Base-by-base conservation (phyloP, 2,329 filamentous ascomycete genomes). In the Fusarium bulbicola region DNA sequence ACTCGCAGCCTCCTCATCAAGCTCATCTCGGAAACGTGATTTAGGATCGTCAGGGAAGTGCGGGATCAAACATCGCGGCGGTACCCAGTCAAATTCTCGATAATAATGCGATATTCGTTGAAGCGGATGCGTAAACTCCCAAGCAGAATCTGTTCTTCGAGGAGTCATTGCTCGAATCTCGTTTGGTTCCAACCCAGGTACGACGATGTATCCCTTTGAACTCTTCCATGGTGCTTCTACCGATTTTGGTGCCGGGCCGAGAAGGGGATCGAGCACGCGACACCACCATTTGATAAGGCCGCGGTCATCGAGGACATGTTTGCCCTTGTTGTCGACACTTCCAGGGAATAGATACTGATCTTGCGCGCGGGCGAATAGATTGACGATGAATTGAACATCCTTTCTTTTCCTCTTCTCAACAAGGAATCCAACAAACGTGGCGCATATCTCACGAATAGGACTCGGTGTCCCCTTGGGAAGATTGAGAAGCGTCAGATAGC, bases 271-370 rank as follows among this genome's bases (percentile, higher is more conserved):
- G 18, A 98, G 84, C 16, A 95, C 93, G 21, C 90, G 92, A 79
- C 95, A 97, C 96, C 96, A 99, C 96, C 96, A 99, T 77, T 92
- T 94, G 26, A 99, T 93, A 58, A 99, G 85, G 1, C 93, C 94
- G 37, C 95, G 88, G 77, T 99, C 96, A 77, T 97, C 94, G 14
- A 98, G 85, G 0, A 99, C 92, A 84, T 99, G 96, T 80, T 99
- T 99, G 6, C 89, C 89, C 24, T 83, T 82, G 80, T 98, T 95
- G 68, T 97, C 92, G 43, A 95, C 90, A 78, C 95, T 98, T 1
- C 94, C 94, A 0, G 96, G 95, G 79, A 98, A 99, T 20, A 99
- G 88, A 76, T 99, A 99, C 79, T 98, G 96, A 58, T 92, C 91
- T 80, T 98, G 96, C 1, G 96, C 91, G 67, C 96, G 89, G 0